phyloP scores from a whole-genome alignment of 2,329 filamentous ascomycete genomes.

The Fusarium transvaalense region DNA sequence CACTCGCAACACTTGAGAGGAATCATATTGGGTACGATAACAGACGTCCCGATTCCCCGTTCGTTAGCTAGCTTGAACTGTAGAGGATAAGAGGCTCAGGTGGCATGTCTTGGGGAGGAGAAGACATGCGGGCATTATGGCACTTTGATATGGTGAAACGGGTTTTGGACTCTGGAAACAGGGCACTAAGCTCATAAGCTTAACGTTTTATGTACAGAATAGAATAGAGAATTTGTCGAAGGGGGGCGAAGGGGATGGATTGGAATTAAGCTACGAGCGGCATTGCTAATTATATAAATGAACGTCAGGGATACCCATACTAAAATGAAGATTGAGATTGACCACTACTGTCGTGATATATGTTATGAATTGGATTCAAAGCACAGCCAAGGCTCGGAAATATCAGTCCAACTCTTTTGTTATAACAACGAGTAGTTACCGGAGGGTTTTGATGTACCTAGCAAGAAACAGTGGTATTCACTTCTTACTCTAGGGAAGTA shows the following conservation, averaged over 20 bases:
- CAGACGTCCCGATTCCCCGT: slow-evolving; percentile 13
- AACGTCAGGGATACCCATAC: slow-evolving; percentile 34
- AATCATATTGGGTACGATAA: slow-evolving; percentile 1
- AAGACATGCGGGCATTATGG: background rate
- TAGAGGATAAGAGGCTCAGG: slow-evolving; percentile 1
- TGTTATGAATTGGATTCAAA: too few relatives aligned
- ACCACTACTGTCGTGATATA: background rate
- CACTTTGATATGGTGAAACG: background rate
- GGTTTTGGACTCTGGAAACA: background rate
- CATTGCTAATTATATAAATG: slow-evolving; percentile 41
- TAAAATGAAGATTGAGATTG: slow-evolving; percentile 29
- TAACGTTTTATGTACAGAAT: slow-evolving; percentile 33
- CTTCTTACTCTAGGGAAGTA: too few relatives aligned
- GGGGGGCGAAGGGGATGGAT: slow-evolving; percentile 1
- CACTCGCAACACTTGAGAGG: slow-evolving; percentile 24
- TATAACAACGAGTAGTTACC: background rate
- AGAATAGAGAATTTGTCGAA: slow-evolving; percentile 36
- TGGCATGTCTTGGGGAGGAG: background rate
- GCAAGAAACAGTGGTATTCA: too few relatives aligned
- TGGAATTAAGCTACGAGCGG: slow-evolving; percentile 34
- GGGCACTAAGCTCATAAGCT: background rate
- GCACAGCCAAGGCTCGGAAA: background rate
- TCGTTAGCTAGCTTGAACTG: slow-evolving; percentile 7
- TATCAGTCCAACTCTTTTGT: background rate
- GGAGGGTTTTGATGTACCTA: too few relatives aligned